Conservation (phyloP, 345 rosid genomes). For the Microthlaspi erraticum region DNA sequence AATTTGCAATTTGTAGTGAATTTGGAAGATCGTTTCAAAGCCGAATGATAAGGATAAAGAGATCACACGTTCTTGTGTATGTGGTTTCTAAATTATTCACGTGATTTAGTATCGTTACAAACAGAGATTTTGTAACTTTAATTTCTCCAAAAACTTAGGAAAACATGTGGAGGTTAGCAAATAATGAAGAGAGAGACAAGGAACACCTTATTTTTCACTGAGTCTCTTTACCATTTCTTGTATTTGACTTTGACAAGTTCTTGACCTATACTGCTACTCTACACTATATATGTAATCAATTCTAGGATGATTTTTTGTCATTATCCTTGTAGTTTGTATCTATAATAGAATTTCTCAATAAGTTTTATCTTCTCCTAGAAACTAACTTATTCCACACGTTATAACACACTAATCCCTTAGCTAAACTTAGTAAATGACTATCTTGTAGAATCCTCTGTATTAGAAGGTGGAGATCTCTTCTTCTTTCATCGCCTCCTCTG, state of each 20-base stretch:
- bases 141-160: conserved; percentile 35
- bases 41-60: conserved; percentile 10
- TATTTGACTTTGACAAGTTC: conserved; percentile 39
- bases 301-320: conserved; percentile 16
- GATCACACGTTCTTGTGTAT: conserved; percentile 5
- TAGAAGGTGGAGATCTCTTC: conserved; percentile 38
- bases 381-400: conserved; percentile 45
- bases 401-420: conserved; percentile 28
- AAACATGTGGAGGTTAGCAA: conserved; percentile 37
- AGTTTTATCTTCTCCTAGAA: conserved; percentile 20
- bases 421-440: conserved; percentile 45
- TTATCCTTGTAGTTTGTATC: conserved; percentile 1
- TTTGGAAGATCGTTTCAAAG: conserved; percentile 21
- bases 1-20: background rate
- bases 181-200: conserved; percentile 47
- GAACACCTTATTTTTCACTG: conserved; percentile 40
- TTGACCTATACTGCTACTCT: conserved; percentile 36
- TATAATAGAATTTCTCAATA: background rate
- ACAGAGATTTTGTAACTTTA: conserved; percentile 16
- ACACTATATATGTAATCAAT: conserved; percentile 17
- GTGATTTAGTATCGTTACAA: conserved; percentile 1
- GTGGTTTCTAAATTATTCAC: conserved; percentile 19
- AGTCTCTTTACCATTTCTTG: conserved; percentile 41
- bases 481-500: conserved; percentile 26
- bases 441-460: conserved; percentile 39